phyloP scores from a whole-genome alignment of 768 basidiomycete species.

The Strobilomyces confusus region DNA sequence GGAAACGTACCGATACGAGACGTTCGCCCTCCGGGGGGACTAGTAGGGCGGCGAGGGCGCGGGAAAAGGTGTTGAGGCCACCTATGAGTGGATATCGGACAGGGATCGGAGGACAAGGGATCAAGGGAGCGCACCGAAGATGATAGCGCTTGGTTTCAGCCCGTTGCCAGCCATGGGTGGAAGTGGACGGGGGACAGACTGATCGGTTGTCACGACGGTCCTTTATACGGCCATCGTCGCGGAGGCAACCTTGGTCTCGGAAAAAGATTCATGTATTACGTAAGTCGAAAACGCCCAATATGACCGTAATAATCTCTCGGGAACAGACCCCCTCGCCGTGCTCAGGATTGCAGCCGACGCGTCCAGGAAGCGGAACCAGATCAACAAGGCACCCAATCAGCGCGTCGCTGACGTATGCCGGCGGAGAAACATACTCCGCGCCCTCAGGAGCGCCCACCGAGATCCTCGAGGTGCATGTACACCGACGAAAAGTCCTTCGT shows the following conservation, averaged over 20 bases:
- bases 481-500: conserved; percentile 80
- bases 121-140: conserved; percentile 58
- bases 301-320: not conserved
- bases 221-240: conserved; percentile 27
- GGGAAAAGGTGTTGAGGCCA: conserved; percentile 76
- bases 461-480: conserved; percentile 54
- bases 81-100: conserved; percentile 39
- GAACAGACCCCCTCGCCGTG: not conserved
- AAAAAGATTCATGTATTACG: conserved; percentile 12
- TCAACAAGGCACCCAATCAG: conserved; percentile 11
- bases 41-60: conserved; percentile 63
- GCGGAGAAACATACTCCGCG: not conserved
- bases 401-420: conserved; percentile 4
- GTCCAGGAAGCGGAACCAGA: not conserved
- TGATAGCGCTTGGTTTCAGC: conserved; percentile 61
- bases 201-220: conserved; percentile 22
- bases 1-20: conserved; percentile 62
- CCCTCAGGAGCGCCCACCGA: not conserved
- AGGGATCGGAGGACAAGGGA: conserved; percentile 2
- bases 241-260: conserved; percentile 19
- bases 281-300: conserved; percentile 9
- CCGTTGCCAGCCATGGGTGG: conserved; percentile 31
- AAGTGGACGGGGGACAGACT: conserved; percentile 1
- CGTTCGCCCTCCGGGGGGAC: conserved; percentile 65
- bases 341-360: not conserved